These are phyloP conservation scores for Xylariaceae sp. DNA, from an alignment of 2,329 filamentous ascomycete species.

Conservation along the genomic window DNA sequence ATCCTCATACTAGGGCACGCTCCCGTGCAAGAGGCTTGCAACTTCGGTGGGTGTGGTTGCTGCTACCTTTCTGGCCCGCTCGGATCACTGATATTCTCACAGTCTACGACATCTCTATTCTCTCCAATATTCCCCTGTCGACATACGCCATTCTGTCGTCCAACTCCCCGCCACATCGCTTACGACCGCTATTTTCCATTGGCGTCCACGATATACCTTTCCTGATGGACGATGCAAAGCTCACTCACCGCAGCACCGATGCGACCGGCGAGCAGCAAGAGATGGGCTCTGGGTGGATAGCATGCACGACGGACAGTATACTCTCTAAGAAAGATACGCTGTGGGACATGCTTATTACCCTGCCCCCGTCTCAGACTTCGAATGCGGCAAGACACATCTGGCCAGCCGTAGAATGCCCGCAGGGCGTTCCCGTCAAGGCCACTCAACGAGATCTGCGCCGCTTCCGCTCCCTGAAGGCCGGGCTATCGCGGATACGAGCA, in stretches of 20 bases:
- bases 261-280: constrained; percentile 34
- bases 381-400: constrained; percentile 57
- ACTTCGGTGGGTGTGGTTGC: constrained; percentile 61
- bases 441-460: constrained; percentile 85
- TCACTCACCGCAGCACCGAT: constrained; percentile 27
- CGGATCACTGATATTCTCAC: too few relatives aligned
- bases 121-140: constrained; percentile 78
- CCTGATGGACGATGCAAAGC: constrained; percentile 55
- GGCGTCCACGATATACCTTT: constrained; percentile 88
- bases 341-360: constrained; percentile 82
- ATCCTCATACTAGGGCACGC: constrained; percentile 82
- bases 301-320: constrained; percentile 92
- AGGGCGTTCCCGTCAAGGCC: constrained; percentile 63
- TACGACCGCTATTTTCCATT: constrained; percentile 82
- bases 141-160: constrained; percentile 62
- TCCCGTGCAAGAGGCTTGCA: constrained; percentile 77
- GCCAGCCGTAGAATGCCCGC: constrained; percentile 65
- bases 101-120: constrained; percentile 92
- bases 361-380: constrained; percentile 57
- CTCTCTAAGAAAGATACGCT: constrained; percentile 77
- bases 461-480: constrained; percentile 61
- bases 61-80: constrained; percentile 13
- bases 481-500: constrained; percentile 43
- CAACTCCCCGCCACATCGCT: constrained; percentile 53
- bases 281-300: constrained; percentile 68